Conservation (phyloP, 2,329 filamentous ascomycete species). For the Pseudogymnoascus sp. region DNA sequence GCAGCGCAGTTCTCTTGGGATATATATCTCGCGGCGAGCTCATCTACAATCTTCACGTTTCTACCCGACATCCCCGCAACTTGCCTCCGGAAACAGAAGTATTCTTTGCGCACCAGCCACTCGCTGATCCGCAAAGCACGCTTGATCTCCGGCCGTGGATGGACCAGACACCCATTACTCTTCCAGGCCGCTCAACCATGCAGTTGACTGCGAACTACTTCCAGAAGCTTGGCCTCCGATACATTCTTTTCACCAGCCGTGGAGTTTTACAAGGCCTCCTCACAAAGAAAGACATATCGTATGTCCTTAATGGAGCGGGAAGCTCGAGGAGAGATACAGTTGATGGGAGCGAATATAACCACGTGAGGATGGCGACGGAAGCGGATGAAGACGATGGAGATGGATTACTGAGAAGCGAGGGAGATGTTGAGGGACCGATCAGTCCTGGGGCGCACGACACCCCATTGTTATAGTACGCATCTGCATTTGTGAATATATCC, state of each 20-base stretch:
- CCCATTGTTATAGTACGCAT: slow-evolving; percentile 10
- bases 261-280: slow-evolving; percentile 77
- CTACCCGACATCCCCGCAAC: slow-evolving; percentile 47
- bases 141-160: slow-evolving; percentile 95
- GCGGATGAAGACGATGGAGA: slow-evolving; percentile 36
- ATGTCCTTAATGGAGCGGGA: slow-evolving; percentile 73
- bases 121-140: slow-evolving; percentile 67
- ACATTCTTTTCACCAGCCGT: slow-evolving; percentile 78
- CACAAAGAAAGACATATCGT: slow-evolving; percentile 98
- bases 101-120: slow-evolving; percentile 76
- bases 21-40: slow-evolving; percentile 94
- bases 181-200: slow-evolving; percentile 68
- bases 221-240: slow-evolving; percentile 84
- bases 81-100: slow-evolving; percentile 67
- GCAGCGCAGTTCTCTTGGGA: slow-evolving; percentile 72
- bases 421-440: slow-evolving; percentile 23
- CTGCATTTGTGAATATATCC: neutral
- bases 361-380: slow-evolving; percentile 34
- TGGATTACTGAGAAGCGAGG: slow-evolving; percentile 36
- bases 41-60: slow-evolving; percentile 66
- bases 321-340: slow-evolving; percentile 44
- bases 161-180: slow-evolving; percentile 94
- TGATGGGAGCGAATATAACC: slow-evolving; percentile 26
- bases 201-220: slow-evolving; percentile 89
- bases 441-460: slow-evolving; percentile 1